phyloP scores from a whole-genome alignment of 192 early-diverging fungal species.

The Entomortierella beljakovae region DNA sequence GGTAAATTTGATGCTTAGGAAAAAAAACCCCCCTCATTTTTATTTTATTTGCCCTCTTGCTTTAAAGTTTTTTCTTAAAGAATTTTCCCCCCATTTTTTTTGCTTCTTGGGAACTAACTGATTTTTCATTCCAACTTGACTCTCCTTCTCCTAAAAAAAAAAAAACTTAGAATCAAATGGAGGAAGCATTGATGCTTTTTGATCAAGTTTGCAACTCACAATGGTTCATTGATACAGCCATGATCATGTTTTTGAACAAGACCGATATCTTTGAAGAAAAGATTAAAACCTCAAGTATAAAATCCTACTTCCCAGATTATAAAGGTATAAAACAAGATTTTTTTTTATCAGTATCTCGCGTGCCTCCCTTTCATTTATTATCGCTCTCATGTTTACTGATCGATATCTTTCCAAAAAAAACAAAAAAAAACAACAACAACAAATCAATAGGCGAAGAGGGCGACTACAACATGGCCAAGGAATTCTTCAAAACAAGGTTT shows the following conservation, averaged over 20 bases:
- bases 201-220: slow-evolving; percentile 70
- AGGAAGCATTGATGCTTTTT: slow-evolving; percentile 69
- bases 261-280: slow-evolving; percentile 70
- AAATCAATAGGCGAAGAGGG: slow-evolving; percentile 35
- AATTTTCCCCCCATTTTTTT: neutral
- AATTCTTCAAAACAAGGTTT: slow-evolving; percentile 61
- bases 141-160: neutral
- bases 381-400: neutral
- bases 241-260: slow-evolving; percentile 74
- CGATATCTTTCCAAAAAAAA: no score
- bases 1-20: no score
- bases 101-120: neutral
- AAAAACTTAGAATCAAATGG: slow-evolving; percentile 69
- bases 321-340: slow-evolving; percentile 47
- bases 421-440: no score
- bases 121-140: neutral
- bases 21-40: slow-evolving; percentile 32
- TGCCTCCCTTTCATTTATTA: neutral
- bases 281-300: slow-evolving; percentile 60
- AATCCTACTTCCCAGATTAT: slow-evolving; percentile 66
- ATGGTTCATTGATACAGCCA: slow-evolving; percentile 70
- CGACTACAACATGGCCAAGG: slow-evolving; percentile 42
- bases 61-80: neutral
- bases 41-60: slow-evolving; percentile 14
- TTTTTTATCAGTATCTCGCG: neutral